These are phyloP conservation scores for Starmerella lactis-condensi DNA, from an alignment of 805 yeast species.

Conservation along the genomic window DNA sequence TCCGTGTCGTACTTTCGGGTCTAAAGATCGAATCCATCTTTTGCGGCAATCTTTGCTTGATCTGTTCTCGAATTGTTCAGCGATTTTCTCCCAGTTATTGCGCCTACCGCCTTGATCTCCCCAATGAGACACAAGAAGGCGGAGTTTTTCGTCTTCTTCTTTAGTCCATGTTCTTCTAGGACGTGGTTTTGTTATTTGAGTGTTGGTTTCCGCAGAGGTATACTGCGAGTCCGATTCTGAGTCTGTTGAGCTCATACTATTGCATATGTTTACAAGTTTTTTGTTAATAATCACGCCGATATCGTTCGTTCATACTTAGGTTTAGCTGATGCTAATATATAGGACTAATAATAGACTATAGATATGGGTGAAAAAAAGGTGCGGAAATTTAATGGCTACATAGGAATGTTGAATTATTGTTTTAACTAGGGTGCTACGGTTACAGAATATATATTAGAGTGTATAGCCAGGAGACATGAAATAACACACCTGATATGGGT, in stretches of 20 bases:
- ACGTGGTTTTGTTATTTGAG: background rate
- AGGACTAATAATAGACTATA: too few relatives aligned
- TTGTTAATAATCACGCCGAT: too few relatives aligned
- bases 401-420: too few relatives aligned
- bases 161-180: constrained; percentile 39
- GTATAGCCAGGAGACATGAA: too few relatives aligned
- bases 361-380: too few relatives aligned
- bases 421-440: too few relatives aligned
- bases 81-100: constrained; percentile 27
- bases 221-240: constrained; percentile 3
- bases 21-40: constrained; percentile 71
- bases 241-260: constrained; percentile 7
- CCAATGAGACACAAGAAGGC: constrained; percentile 24
- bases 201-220: background rate
- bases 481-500: too few relatives aligned
- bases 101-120: constrained; percentile 32
- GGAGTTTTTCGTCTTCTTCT: constrained; percentile 48
- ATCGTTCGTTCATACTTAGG: too few relatives aligned
- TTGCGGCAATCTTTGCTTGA: constrained; percentile 71
- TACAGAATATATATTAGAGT: too few relatives aligned
- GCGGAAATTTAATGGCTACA: too few relatives aligned
- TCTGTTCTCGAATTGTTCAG: constrained; percentile 26
- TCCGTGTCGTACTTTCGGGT: constrained; percentile 67
- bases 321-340: too few relatives aligned
- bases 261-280: too few relatives aligned